phyloP scores from a whole-genome alignment of 2,329 filamentous ascomycete species.

The Stenocarpella maydis region DNA sequence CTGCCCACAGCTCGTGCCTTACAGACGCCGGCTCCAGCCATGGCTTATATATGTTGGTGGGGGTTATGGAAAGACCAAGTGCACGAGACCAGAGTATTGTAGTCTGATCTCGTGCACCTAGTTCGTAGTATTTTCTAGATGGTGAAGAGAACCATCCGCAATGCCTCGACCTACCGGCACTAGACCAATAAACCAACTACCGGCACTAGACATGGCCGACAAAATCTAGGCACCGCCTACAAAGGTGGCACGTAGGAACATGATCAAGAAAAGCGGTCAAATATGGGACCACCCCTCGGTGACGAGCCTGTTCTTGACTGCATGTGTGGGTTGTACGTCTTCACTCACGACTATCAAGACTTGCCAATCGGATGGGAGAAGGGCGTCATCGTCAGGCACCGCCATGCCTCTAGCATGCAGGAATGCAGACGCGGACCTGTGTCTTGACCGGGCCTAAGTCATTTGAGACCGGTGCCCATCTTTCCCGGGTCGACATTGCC shows the following conservation, averaged over 20 bases:
- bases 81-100: too few relatives aligned
- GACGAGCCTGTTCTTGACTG: neutral
- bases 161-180: neutral
- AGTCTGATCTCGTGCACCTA: too few relatives aligned
- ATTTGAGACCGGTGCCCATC: too few relatives aligned
- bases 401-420: neutral
- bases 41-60: neutral
- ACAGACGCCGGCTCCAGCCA: neutral
- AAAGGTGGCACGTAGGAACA: neutral
- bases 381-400: neutral
- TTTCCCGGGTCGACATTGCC: too few relatives aligned
- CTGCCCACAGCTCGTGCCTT: neutral
- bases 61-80: too few relatives aligned
- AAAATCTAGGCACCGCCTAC: too few relatives aligned
- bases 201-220: neutral
- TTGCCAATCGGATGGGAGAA: neutral
- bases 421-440: neutral
- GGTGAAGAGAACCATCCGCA: neutral
- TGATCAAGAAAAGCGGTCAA: slow-evolving; percentile 7
- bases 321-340: neutral
- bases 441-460: too few relatives aligned
- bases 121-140: neutral
- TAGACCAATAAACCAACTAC: too few relatives aligned
- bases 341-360: neutral
- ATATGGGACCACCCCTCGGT: neutral